Evolutionary conservation across 345 rosid genomes (phyloP).

Genomic region (Salix viminalis): DNA sequence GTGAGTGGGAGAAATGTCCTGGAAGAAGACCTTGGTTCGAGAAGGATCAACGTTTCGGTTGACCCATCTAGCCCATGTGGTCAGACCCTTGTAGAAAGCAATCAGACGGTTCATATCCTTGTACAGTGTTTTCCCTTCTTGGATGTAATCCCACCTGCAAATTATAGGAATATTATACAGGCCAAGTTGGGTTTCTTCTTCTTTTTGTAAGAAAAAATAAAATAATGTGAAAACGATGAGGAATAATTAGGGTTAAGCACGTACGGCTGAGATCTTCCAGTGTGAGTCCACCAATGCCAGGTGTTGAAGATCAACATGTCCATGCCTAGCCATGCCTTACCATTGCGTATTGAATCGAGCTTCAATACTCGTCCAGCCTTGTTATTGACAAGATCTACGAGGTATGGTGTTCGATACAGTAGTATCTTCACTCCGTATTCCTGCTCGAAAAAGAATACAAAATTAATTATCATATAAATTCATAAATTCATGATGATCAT

Average conservation of each 20-base stretch:
- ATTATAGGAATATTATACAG: too few species aligned
- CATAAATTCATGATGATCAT: too few species aligned
- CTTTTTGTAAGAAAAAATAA: not conserved
- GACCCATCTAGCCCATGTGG: conserved; percentile 97
- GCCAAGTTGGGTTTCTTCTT: too few species aligned
- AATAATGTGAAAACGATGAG: not conserved
- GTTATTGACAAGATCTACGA: conserved; percentile 56
- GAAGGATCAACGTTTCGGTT: conserved; percentile 53
- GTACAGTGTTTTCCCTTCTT: conserved; percentile 52
- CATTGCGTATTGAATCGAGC: conserved; percentile 62
- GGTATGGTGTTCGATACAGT: conserved; percentile 54
- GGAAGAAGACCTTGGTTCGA: conserved; percentile 80
- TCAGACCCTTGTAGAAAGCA: conserved; percentile 77
- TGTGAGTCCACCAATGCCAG: conserved; percentile 98
- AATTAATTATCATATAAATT: too few species aligned
- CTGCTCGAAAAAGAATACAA: conserved; percentile 33
- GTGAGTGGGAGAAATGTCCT: conserved; percentile 75
- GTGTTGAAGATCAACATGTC: conserved; percentile 80
- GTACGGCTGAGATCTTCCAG: conserved; percentile 65
- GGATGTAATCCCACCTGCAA: conserved; percentile 72
- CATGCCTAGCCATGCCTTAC: conserved; percentile 75
- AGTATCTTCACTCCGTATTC: conserved; percentile 54
- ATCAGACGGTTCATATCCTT: conserved; percentile 80
- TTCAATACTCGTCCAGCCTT: conserved; percentile 53
- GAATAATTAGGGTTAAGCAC: not conserved